Base-by-base conservation (phyloP, 2,329 filamentous ascomycete genomes). In the Alternaria tenuissima region DNA sequence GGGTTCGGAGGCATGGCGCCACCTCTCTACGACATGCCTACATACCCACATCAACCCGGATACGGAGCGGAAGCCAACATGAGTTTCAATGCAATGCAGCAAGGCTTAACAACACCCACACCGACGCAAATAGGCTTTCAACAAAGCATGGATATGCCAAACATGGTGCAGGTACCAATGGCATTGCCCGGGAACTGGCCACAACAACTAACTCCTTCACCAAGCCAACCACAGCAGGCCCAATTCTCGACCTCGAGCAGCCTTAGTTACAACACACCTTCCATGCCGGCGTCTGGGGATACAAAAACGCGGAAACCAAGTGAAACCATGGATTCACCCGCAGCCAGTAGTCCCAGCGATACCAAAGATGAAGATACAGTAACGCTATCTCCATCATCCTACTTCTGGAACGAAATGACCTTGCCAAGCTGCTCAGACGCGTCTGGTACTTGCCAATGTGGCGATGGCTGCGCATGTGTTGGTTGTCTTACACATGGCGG, bases 401-500 rank as follows among this genome's bases (percentile, higher is more conserved):
- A 74, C 57, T 75, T 78, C 55, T 76, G 76, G 72, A 74, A 77
- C 51, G 68, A 77, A 47, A 69, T 79, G 62, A 70, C 69, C 0
- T 63, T 80, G 2, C 78, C 78, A 6, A 70, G 79, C 16, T 86
- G 84, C 67, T 80, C 79, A 34, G 81, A 85, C 60, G 71, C 78
- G 4, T 82, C 79, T 6, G 84, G 83, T 4, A 84, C 80, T 26
- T 86, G 84, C 58, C 81, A 82, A 62, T 86, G 84, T 57, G 83
- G 82, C 16, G 81, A 81, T 56, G 83, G 83, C 39, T 86, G 84
- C 65, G 79, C 73, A 55, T 86, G 84, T 63, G 76, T 83, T n/a
- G 83, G 83, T 14, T 86, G 84, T 64, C 72, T 85, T 12, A 84
- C 82, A 3, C 84, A 86, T 56, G 81, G 79, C 20, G 83, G 82